phyloP scores from a whole-genome alignment of 345 rosid species.

The Gossypium longicalyx region DNA sequence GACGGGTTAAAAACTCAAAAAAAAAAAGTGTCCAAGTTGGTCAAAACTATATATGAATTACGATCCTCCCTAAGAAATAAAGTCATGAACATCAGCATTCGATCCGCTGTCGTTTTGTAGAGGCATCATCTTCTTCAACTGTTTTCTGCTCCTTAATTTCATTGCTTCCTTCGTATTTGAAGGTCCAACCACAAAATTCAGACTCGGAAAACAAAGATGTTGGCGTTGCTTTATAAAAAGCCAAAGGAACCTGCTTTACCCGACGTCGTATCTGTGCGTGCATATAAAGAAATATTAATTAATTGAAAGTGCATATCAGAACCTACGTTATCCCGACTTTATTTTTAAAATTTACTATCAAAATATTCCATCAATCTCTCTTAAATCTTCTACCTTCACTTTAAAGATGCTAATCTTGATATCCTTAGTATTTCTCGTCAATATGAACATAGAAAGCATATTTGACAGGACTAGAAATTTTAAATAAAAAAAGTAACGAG shows the following conservation, averaged over 20 bases:
- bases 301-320: neutral
- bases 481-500: neutral
- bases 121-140: conserved; percentile 15
- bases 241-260: conserved; percentile 88
- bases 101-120: conserved; percentile 36
- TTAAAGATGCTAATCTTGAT: too few relatives aligned
- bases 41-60: neutral
- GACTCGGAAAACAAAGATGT: conserved; percentile 62
- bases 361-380: too few relatives aligned
- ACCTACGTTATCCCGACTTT: neutral
- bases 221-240: conserved; percentile 61
- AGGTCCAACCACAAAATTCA: conserved; percentile 83
- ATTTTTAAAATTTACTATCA: neutral
- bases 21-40: neutral
- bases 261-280: conserved; percentile 61
- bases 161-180: conserved; percentile 28
- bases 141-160: neutral
- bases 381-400: too few relatives aligned
- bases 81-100: conserved; percentile 23
- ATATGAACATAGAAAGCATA: neutral
- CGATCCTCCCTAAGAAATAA: neutral
- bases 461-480: neutral
- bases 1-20: too few relatives aligned
- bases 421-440: too few relatives aligned
- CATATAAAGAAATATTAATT: neutral